These are phyloP conservation scores for Neurospora crassa DNA, from an alignment of 2,329 filamentous ascomycete species.

Conservation along the genomic window DNA sequence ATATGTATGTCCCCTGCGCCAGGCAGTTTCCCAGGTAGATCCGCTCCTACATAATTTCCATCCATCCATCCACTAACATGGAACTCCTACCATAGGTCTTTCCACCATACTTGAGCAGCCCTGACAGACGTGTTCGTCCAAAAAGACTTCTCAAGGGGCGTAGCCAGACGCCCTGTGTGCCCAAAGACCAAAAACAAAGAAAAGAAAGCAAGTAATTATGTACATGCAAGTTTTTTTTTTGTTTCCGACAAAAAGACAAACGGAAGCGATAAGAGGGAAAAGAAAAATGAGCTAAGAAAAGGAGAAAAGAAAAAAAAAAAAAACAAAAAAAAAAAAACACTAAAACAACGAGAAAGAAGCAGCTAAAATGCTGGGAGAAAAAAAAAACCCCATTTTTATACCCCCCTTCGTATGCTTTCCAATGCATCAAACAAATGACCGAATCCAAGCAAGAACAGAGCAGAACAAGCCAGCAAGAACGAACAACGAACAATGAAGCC, in stretches of 20 bases:
- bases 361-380: neutral
- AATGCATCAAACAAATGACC: neutral
- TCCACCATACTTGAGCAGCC: neutral
- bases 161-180: neutral
- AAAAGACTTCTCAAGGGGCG: neutral
- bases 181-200: neutral
- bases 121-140: neutral
- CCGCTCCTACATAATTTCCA: neutral
- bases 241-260: too few species aligned
- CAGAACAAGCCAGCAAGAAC: neutral
- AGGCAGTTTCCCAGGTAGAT: slow-evolving; percentile 10
- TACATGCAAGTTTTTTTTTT: neutral
- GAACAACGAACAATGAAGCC: neutral
- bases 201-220: slow-evolving; percentile 3
- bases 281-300: too few species aligned
- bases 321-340: neutral
- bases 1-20: slow-evolving; percentile 10
- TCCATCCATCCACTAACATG: neutral
- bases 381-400: neutral
- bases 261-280: too few species aligned
- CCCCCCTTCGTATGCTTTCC: neutral
- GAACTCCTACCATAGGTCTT: neutral
- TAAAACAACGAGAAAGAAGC: neutral
- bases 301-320: neutral
- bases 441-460: neutral